Conservation (phyloP, 495 filamentous ascomycete species). For the Talaromyces stipitatus region DNA sequence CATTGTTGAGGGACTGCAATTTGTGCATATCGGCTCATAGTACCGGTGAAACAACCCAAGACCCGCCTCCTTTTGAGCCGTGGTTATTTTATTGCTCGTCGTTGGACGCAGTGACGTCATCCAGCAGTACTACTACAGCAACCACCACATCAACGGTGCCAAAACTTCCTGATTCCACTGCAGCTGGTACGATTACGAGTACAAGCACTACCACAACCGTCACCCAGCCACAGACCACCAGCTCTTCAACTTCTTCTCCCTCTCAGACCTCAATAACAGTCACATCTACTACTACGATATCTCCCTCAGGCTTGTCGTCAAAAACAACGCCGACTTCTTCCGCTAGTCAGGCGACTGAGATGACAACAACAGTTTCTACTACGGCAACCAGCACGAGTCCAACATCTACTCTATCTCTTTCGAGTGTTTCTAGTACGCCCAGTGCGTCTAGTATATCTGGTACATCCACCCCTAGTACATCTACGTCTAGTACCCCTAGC, state of each 20-base stretch:
- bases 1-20: not conserved
- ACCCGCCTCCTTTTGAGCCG: conserved; percentile 8
- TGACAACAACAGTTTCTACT: not conserved
- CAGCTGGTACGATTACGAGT: not conserved
- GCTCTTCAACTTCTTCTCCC: not conserved
- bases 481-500: too few species aligned
- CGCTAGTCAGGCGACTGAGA: not conserved
- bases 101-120: not conserved
- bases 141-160: not conserved
- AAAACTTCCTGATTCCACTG: not conserved
- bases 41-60: not conserved
- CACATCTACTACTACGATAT: too few species aligned
- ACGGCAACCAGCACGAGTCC: not conserved
- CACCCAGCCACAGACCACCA: not conserved
- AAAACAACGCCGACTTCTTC: too few species aligned
- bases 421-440: not conserved
- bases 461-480: too few species aligned
- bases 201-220: not conserved
- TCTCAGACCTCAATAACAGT: not conserved
- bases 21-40: not conserved
- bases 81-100: conserved; percentile 9
- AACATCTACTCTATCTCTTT: not conserved
- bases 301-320: too few species aligned
- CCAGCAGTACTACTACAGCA: not conserved
- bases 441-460: too few species aligned